Evolutionary conservation across 345 rosid species (phyloP).

Genomic region (Barbarea vulgaris): DNA sequence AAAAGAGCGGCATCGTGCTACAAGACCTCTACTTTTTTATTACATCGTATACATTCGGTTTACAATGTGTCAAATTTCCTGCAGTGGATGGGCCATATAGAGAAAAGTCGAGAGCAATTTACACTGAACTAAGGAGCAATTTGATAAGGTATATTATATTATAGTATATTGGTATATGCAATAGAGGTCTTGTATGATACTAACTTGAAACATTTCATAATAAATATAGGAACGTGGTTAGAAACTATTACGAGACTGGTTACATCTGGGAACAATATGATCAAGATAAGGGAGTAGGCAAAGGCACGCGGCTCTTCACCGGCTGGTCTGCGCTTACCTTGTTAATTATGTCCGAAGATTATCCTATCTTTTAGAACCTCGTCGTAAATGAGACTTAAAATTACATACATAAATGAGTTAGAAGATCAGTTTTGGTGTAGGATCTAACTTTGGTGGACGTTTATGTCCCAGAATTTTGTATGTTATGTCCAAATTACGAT

Average conservation of each 20-base stretch:
- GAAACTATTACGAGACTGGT: slow-evolving; percentile 73
- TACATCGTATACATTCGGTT: slow-evolving; percentile 1
- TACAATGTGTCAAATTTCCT: slow-evolving; percentile 14
- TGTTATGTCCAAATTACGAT: background rate
- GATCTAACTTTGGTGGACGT: background rate
- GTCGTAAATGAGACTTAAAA: background rate
- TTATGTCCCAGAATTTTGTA: background rate
- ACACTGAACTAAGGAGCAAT: slow-evolving; percentile 68
- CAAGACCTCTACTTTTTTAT: background rate
- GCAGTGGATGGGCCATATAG: slow-evolving; percentile 84
- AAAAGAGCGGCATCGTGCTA: background rate
- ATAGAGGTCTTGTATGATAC: slow-evolving; percentile 11
- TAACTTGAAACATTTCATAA: slow-evolving; percentile 18
- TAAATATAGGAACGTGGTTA: slow-evolving; percentile 69
- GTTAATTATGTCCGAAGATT: slow-evolving; percentile 81
- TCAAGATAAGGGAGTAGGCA: slow-evolving; percentile 77
- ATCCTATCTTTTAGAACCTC: slow-evolving; percentile 38
- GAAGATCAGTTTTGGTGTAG: slow-evolving; percentile 30
- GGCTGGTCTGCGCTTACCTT: slow-evolving; percentile 93
- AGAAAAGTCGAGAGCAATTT: slow-evolving; percentile 62
- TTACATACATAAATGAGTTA: slow-evolving; percentile 10
- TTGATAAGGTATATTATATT: slow-evolving; percentile 62
- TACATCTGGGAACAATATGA: slow-evolving; percentile 97
- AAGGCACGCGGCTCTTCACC: slow-evolving; percentile 79
- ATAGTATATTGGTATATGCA: background rate